These are phyloP conservation scores for Vigna reflexopilosa DNA, from an alignment of 306 rosid genomes.

Conservation along the genomic window DNA sequence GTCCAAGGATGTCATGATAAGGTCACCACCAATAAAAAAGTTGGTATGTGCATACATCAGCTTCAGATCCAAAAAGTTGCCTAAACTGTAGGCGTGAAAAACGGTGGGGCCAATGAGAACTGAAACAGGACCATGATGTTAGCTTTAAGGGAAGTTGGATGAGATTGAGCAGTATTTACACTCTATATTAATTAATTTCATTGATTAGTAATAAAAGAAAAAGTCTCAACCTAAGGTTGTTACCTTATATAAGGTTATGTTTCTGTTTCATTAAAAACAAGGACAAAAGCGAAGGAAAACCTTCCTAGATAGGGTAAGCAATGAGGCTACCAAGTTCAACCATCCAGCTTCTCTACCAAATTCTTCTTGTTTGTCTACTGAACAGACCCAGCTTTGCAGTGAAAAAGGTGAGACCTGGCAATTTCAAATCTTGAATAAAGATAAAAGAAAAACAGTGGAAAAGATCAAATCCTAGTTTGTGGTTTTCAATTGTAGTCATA, in stretches of 20 bases:
- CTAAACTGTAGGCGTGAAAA: slow-evolving; percentile 7
- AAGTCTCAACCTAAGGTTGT: no score
- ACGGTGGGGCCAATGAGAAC: slow-evolving; percentile 17
- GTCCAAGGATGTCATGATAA: neutral
- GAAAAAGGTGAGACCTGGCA: slow-evolving; percentile 67
- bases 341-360: slow-evolving; percentile 42
- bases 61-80: neutral
- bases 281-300: slow-evolving; percentile 9
- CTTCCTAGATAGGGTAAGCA: slow-evolving; percentile 21
- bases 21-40: neutral
- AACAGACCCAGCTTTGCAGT: slow-evolving; percentile 55
- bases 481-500: slow-evolving; percentile 61
- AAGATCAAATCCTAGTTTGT: neutral
- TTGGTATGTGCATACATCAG: neutral
- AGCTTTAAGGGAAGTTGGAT: neutral
- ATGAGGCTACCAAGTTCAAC: slow-evolving; percentile 50
- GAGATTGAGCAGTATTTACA: neutral
- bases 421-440: slow-evolving; percentile 28
- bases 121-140: slow-evolving; percentile 27
- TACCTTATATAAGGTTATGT: slow-evolving; percentile 33
- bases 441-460: neutral
- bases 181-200: neutral
- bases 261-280: slow-evolving; percentile 46
- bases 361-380: slow-evolving; percentile 49
- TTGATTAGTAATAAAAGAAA: no score